Conservation (phyloP, 768 basidiomycete genomes). For the Russula sp. region DNA sequence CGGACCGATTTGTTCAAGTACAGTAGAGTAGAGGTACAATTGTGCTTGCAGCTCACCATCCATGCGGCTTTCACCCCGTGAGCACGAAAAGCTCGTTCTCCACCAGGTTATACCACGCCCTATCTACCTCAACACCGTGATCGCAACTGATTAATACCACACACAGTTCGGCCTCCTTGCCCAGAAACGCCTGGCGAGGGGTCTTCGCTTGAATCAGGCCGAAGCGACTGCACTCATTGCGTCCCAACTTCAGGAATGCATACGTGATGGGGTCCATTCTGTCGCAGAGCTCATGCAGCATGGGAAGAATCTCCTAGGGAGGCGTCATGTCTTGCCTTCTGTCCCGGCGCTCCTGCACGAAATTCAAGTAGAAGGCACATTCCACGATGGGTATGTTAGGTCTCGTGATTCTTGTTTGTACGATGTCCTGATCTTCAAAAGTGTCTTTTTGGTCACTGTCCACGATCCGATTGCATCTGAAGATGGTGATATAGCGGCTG, state of each 20-base stretch:
- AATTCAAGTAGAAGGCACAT: constrained; percentile 93
- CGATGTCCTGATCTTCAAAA: constrained; percentile 29
- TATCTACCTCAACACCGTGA: constrained; percentile 27
- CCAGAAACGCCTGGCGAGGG: constrained; percentile 93
- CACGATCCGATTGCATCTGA: constrained; percentile 92
- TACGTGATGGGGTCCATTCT: constrained; percentile 81
- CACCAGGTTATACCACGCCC: constrained; percentile 42
- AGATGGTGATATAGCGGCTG: constrained; percentile 68
- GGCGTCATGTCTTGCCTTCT: constrained; percentile 81
- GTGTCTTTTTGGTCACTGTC: constrained; percentile 94
- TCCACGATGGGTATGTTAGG: constrained; percentile 65
- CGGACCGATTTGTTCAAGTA: too few relatives aligned
- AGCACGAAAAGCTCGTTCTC: constrained; percentile 68
- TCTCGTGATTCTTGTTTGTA: not conserved
- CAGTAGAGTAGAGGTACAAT: too few relatives aligned
- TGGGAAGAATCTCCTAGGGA: constrained; percentile 83
- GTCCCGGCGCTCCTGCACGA: constrained; percentile 74
- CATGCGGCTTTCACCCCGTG: constrained; percentile 72
- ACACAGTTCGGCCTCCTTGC: constrained; percentile 80
- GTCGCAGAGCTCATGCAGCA: constrained; percentile 92
- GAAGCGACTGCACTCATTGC: constrained; percentile 90
- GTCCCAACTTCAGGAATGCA: constrained; percentile 87
- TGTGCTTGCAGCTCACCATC: too few relatives aligned
- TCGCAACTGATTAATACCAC: not conserved
- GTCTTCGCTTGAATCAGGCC: constrained; percentile 76